Evolutionary conservation across 768 basidiomycete genomes (phyloP), one percentile per base, ranked within the genome.

Genomic region (Mycena filopes): DNA sequence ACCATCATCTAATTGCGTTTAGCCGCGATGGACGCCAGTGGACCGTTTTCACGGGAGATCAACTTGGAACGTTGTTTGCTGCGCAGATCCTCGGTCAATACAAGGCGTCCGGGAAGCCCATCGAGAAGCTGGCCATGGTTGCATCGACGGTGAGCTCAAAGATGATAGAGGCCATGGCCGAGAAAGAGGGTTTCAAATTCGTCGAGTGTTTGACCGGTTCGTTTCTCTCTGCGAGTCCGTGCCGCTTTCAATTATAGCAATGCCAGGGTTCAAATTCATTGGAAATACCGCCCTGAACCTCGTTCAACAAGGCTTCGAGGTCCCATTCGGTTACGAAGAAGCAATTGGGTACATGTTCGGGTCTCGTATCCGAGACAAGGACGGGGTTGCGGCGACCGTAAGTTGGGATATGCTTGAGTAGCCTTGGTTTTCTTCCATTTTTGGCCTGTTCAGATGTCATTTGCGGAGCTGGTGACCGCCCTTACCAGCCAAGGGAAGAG

Each of bases 341-440:
- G 95, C 95, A 1, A 95, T 96, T 58, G 95, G 95, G 4, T 96
- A 87, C 73, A 95, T 95, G 93, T 89, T 94, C 75, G 92, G 93
- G 28, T 80, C 86, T 16, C 80, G 88, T 28, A 86, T 96, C 68
- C 83, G 91, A 38, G 95, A 96, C 74, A 96, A 96, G 74, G 95
- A 96, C 73, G 95, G 95, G 3, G 87, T 96, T 55, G 86, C 91
- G 53, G 93, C 94, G 7, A 88, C 89, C 25, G 94, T 94, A 70
- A 70, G 76, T 71, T 40, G 9, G 10, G n/a, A n/a, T n/a, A n/a
- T n/a, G n/a, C 36, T 36, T 36, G 2, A 11, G 9, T 15, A 11
- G 15, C 36, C 9, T 4, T 4, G 36, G 9, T 36, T 36, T 36
- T 9, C 36, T 36, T 33, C 6, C 23, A 29, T 42, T 9, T 18